These are phyloP conservation scores for Coniella vitis DNA, from an alignment of 2,329 filamentous ascomycete genomes.

Conservation along the genomic window DNA sequence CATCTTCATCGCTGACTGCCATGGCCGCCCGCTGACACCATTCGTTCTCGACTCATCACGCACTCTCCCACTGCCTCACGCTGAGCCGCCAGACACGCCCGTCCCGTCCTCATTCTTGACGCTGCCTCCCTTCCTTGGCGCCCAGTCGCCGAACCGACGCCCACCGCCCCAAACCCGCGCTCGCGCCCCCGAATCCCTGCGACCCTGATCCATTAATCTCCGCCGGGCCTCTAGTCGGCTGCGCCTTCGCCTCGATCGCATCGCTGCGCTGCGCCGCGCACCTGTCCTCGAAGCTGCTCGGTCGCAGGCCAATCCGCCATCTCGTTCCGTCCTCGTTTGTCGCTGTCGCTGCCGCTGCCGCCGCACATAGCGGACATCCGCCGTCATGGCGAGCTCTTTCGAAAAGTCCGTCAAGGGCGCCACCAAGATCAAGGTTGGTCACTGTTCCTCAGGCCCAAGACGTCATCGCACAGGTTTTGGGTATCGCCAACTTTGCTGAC, in stretches of 20 bases:
- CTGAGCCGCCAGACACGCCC: not conserved
- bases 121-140: slow-evolving; percentile 4
- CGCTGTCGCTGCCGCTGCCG: not conserved
- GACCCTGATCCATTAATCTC: not conserved
- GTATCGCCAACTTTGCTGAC: slow-evolving; percentile 17
- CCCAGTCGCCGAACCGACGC: not conserved
- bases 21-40: slow-evolving; percentile 14
- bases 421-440: slow-evolving; percentile 85
- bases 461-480: not conserved
- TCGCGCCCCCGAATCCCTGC: not conserved
- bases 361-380: not conserved
- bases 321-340: not conserved
- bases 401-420: slow-evolving; percentile 99
- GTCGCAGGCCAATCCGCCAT: not conserved
- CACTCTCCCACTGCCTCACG: too few species aligned
- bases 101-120: not conserved
- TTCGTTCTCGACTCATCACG: not conserved
- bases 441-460: not conserved
- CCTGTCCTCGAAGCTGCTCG: not conserved
- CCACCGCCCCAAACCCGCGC: not conserved
- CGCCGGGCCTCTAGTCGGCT: not conserved
- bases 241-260: not conserved
- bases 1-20: slow-evolving; percentile 2
- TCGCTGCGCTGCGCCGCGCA: not conserved
- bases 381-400: slow-evolving; percentile 73